Evolutionary conservation across 495 filamentous ascomycete genomes (phyloP).

Genomic region (Staphylotrichum longicolle): DNA sequence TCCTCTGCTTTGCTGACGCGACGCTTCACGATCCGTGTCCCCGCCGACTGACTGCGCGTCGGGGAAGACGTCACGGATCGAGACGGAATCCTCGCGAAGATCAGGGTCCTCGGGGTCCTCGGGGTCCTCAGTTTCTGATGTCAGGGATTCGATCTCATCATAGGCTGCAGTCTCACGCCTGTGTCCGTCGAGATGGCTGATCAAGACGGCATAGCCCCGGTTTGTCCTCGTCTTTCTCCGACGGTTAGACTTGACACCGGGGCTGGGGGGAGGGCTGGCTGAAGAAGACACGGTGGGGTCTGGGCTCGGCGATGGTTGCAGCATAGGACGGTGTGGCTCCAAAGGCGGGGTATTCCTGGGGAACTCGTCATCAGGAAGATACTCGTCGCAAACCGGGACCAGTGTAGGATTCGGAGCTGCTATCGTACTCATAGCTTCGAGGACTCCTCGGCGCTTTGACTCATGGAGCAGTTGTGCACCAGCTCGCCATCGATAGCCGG

Average conservation of each 20-base stretch:
- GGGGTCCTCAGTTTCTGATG: conserved; percentile 32
- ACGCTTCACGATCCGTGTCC: conserved; percentile 8
- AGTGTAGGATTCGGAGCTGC: conserved; percentile 39
- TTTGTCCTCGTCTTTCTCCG: conserved; percentile 42
- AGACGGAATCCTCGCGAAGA: conserved; percentile 26
- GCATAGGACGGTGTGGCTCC: conserved; percentile 40
- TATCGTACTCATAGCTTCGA: conserved; percentile 48
- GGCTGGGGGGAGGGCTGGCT: conserved; percentile 42
- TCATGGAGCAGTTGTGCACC: conserved; percentile 28
- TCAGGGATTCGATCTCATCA: conserved; percentile 41
- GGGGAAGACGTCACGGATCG: conserved; percentile 13
- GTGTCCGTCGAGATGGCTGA: conserved; percentile 51
- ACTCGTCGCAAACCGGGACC: conserved; percentile 42
- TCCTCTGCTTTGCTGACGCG: conserved; percentile 22
- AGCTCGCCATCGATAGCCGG: conserved; percentile 36
- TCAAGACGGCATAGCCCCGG: conserved; percentile 56
- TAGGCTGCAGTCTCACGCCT: conserved; percentile 47
- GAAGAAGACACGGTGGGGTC: conserved; percentile 30
- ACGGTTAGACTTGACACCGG: conserved; percentile 42
- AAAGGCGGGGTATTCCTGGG: conserved; percentile 44
- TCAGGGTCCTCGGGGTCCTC: conserved; percentile 18
- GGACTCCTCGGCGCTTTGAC: conserved; percentile 28
- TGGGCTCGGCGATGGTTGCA: conserved; percentile 42
- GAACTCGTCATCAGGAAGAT: conserved; percentile 47
- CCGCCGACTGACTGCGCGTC: conserved; percentile 6